Base-by-base conservation (phyloP, 331 rosid species). In the Rosa hybrid region DNA sequence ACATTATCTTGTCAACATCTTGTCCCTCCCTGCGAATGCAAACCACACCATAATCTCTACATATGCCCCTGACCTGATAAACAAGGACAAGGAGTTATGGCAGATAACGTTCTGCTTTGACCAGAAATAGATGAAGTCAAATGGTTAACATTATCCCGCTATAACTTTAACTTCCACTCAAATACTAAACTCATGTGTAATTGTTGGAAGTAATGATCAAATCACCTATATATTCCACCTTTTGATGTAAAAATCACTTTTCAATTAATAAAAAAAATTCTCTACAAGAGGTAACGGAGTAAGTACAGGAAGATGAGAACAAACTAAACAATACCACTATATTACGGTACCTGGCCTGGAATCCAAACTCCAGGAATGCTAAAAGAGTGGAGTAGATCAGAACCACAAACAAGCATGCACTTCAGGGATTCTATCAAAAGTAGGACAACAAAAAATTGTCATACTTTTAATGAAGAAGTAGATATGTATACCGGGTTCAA, bases 371-470 rank as follows among this genome's bases (percentile, higher is more conserved):
- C 97, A 74, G 98, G 97, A 84, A 84, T 83, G 72, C 86, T 79
- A 80, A 96, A 96, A 71, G 98, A 93, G 25, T 88, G 92, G 53
- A 96, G 89, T 60, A 96, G 91, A 90, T 95, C 99, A 59, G 98
- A 93, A 83, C 98, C 99, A 53, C 99, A 95, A 45, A 91, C 88
- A 59, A 93, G 91, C 96, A 95, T 86, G 88, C 92, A 91, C 87
- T 87, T 90, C 25, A 95, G 86, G 75, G 90, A 86, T 87, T 90
- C 98, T 93, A 82, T 62, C 81, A 84, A 64, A 82, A 78, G 79
- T 60, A 77, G 72, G 72, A 71, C 6, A 25, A 75, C 59, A 79
- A 34, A 81, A 80, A 81, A 54, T 42, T 3, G 45, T 70, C 80
- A 39, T 69, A 80, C 41, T 68, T 34, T 12, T 46, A 59, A 67